Conservation (phyloP, 345 rosid species). For the Reutealis trisperma region DNA sequence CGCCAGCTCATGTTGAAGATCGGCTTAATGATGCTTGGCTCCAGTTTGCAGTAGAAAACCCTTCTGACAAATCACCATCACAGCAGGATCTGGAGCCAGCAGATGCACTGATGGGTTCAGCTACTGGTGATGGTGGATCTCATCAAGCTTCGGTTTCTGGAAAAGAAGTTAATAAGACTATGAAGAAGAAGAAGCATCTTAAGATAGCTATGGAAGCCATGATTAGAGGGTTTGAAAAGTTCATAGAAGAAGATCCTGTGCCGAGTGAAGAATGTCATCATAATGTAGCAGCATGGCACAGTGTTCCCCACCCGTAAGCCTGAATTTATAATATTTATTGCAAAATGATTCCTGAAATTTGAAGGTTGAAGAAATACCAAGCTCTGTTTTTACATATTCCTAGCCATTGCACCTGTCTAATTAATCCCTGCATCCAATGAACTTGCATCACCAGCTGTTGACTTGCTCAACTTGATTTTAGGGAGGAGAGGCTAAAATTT, state of each 20-base stretch:
- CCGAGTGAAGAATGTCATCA: constrained; percentile 48
- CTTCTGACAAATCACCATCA: constrained; percentile 42
- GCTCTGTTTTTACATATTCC: background rate
- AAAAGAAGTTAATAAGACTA: constrained; percentile 22
- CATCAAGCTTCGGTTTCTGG: constrained; percentile 35
- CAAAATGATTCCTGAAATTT: constrained; percentile 20
- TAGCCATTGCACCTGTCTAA: background rate
- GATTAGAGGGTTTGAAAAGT: constrained; percentile 74
- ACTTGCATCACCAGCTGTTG: constrained; percentile 7
- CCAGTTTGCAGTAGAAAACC: constrained; percentile 72
- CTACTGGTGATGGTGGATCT: constrained; percentile 57
- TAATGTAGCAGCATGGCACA: constrained; percentile 96
- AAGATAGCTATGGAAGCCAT: constrained; percentile 87
- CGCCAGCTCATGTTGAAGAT: constrained; percentile 95
- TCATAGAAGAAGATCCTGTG: constrained; percentile 36
- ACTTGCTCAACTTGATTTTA: constrained; percentile 39
- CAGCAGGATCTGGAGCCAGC: constrained; percentile 33
- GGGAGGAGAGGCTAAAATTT: constrained; percentile 89
- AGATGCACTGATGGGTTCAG: constrained; percentile 50
- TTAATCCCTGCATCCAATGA: background rate
- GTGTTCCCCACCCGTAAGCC: constrained; percentile 84
- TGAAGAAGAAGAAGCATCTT: constrained; percentile 49
- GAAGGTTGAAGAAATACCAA: background rate
- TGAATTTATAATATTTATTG: constrained; percentile 10
- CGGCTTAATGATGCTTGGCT: constrained; percentile 91